Conservation (phyloP, 1,139 yeast species). For the Saccharomyces hybrid region DNA sequence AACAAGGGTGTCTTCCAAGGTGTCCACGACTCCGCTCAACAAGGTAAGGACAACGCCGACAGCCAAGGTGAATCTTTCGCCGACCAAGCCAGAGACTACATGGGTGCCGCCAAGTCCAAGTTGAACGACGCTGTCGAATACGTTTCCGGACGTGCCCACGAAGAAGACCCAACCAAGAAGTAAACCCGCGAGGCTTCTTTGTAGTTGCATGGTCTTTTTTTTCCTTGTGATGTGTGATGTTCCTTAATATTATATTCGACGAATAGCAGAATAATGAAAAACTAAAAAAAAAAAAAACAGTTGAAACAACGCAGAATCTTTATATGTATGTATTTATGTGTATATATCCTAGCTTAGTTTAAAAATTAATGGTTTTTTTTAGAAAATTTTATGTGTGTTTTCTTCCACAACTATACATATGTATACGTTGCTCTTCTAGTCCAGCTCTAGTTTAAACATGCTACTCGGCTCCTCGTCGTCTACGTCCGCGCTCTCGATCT, state of each 20-base stretch:
- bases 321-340: background rate
- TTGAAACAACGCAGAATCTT: background rate
- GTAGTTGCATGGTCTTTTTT: background rate
- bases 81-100: slow-evolving; percentile 55
- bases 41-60: slow-evolving; percentile 46
- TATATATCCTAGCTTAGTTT: background rate
- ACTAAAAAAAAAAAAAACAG: background rate
- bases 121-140: slow-evolving; percentile 54
- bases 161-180: slow-evolving; percentile 37
- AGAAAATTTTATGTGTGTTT: background rate
- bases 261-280: background rate
- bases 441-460: too few relatives aligned
- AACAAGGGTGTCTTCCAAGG: slow-evolving; percentile 66
- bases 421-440: background rate
- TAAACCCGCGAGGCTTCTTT: background rate
- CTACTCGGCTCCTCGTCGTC: slow-evolving; percentile 4
- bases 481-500: slow-evolving; percentile 1
- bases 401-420: background rate
- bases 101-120: slow-evolving; percentile 56
- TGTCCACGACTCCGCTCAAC: slow-evolving; percentile 48
- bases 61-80: slow-evolving; percentile 36
- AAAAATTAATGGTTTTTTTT: background rate
- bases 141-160: slow-evolving; percentile 50
- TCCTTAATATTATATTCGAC: background rate
- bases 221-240: slow-evolving; percentile 1